Evolutionary conservation across 352 stramenopile species (phyloP).

Genomic region (Thraustochytrium sp.): DNA sequence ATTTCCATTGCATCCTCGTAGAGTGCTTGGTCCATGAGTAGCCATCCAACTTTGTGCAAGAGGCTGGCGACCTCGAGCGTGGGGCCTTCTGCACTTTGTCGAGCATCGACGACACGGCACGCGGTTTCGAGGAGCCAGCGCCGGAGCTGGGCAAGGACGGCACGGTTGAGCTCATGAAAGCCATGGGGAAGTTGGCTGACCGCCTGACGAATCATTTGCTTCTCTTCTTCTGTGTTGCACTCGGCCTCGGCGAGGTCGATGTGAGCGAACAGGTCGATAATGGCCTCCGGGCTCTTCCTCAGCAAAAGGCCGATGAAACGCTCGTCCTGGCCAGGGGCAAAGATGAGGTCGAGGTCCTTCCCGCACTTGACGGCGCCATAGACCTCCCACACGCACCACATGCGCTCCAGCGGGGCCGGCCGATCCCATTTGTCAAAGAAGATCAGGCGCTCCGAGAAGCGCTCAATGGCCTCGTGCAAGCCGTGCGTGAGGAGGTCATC

Average conservation of each 20-base stretch:
- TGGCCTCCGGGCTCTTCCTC: neutral
- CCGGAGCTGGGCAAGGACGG: neutral
- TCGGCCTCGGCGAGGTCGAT: neutral
- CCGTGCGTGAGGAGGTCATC: neutral
- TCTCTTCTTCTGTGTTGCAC: neutral
- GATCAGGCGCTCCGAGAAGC: neutral
- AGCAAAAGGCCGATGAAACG: neutral
- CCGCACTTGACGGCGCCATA: neutral
- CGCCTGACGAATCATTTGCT: neutral
- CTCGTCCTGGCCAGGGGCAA: neutral
- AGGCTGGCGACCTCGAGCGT: too few relatives aligned
- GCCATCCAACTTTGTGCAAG: too few relatives aligned
- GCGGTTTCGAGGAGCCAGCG: neutral
- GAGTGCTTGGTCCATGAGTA: too few relatives aligned
- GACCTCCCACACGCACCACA: conserved; percentile 39
- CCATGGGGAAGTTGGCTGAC: neutral
- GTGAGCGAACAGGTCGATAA: neutral
- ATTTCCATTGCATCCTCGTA: too few relatives aligned
- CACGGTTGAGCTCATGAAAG: neutral
- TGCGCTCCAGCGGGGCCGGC: neutral
- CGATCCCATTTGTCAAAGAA: neutral
- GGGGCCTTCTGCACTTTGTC: too few relatives aligned
- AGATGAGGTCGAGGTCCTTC: neutral
- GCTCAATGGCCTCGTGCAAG: neutral
- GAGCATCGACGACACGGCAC: too few relatives aligned